Evolutionary conservation across 2,329 filamentous ascomycete genomes (phyloP), one percentile per base, ranked within the genome.

Genomic region (Fusarium newnesense): DNA sequence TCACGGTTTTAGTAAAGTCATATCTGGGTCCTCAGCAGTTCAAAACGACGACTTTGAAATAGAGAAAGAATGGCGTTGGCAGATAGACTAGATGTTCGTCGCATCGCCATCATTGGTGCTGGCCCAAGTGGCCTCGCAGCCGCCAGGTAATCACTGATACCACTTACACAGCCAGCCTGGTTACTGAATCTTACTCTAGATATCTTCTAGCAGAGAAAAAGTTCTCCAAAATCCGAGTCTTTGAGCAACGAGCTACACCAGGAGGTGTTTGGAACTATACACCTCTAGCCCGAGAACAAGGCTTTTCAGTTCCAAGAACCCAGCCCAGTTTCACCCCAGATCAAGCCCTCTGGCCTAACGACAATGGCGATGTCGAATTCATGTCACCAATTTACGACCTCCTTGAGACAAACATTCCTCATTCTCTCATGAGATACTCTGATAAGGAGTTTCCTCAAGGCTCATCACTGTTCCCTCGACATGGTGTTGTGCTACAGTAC

Each of bases 181-280:
- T 26, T 30, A 52, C 59, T 70, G 32, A 64, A 21, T 12, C 21
- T 26, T 0, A 9, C 11, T 36, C 11, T 50, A 94, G 93, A 86
- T 93, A 92, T 77, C 83, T 95, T 3, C 79, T 89, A 4, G 92
- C 92, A 0, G 92, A 89, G 87, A 76, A 85, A 34, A 79, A 73
- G 80, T 94, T 94, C 76, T 84, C 88, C 15, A 86, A 85, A 24
- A 90, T 95, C 43, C 86, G 89, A 26, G 80, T 95, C 16, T 94
- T 92, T 74, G 93, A 95, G 79, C 92, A 95, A 79, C 87, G 92
- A 53, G 83, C 85, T 43, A 85, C 84, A 12, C 84, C 89, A 4
- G 93, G 93, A 21, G 93, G 93, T 1, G 87, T 93, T 9, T 95
- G 93, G 93, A 93, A 93, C 70, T 91, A 93, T 75, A 89, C 86